Conservation (phyloP, 768 basidiomycete genomes). For the Mycena amicta region DNA sequence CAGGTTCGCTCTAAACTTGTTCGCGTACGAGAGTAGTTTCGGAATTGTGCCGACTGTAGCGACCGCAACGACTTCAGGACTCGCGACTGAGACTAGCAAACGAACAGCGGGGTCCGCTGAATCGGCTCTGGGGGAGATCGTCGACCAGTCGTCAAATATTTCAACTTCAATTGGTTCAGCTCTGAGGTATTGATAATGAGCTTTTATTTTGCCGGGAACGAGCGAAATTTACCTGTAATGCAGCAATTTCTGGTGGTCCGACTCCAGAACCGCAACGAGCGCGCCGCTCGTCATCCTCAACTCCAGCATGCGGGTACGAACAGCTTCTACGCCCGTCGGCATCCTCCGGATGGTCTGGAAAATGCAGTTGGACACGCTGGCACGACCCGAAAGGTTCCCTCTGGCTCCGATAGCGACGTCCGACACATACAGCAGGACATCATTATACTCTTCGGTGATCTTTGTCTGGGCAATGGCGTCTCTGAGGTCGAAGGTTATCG, state of each 20-base stretch:
- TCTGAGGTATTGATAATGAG: conserved; percentile 37
- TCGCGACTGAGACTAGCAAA: conserved; percentile 75
- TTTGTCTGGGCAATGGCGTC: conserved; percentile 67
- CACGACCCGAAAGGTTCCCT: conserved; percentile 71
- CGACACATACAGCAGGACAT: conserved; percentile 66
- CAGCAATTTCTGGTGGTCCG: conserved; percentile 74
- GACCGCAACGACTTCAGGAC: conserved; percentile 66
- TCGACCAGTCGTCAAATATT: conserved; percentile 83
- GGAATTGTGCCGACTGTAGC: conserved; percentile 79
- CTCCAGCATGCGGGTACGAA: conserved; percentile 62
- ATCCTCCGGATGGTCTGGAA: conserved; percentile 74
- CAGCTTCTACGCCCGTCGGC: conserved; percentile 39
- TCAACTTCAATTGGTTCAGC: conserved; percentile 77
- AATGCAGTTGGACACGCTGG: conserved; percentile 66
- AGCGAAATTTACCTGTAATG: conserved; percentile 63
- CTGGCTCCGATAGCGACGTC: conserved; percentile 68
- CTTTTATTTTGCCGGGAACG: not conserved
- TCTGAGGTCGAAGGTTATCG: conserved; percentile 63
- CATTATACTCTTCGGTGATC: conserved; percentile 60
- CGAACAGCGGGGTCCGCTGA: conserved; percentile 55
- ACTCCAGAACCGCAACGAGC: conserved; percentile 66
- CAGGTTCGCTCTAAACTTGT: conserved; percentile 75
- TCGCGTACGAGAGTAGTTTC: conserved; percentile 70
- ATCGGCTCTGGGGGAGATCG: conserved; percentile 40
- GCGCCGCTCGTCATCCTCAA: conserved; percentile 75